A percentile compares a stretch with the other conserved stretches of the same genome.
These are phyloP conservation scores for Coemansia sp. DNA, from an alignment of 192 early-diverging fungal species.

Conservation along the genomic window DNA sequence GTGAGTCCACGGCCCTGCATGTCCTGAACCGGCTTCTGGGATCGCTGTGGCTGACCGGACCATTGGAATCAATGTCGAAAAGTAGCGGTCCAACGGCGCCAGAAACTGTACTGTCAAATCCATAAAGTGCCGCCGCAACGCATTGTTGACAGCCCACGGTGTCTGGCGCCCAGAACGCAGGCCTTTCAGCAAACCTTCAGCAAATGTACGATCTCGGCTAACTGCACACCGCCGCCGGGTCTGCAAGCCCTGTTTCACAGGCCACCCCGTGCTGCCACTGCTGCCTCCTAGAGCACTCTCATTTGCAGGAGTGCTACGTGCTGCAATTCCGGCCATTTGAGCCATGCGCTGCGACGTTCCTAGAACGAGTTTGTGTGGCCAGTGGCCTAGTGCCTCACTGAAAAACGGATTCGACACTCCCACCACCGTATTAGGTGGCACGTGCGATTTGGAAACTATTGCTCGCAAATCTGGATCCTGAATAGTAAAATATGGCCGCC, in stretches of 20 bases:
- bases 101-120: constrained; percentile 92
- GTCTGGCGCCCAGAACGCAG: constrained; percentile 68
- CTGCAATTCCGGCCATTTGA: constrained; percentile 39
- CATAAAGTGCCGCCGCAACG: constrained; percentile 85
- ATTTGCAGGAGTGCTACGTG: constrained; percentile 15
- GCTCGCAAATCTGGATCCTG: constrained; percentile 88
- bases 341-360: constrained; percentile 51
- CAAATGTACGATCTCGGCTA: constrained; percentile 74
- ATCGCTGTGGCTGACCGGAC: constrained; percentile 46
- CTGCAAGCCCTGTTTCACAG: constrained; percentile 38
- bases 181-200: constrained; percentile 73
- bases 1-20: constrained; percentile 6
- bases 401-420: constrained; percentile 97
- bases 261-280: not conserved
- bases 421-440: constrained; percentile 77
- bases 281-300: constrained; percentile 7
- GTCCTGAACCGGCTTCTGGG: constrained; percentile 2
- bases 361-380: constrained; percentile 82
- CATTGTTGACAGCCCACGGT: constrained; percentile 84
- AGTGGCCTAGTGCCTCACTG: constrained; percentile 82
- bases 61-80: constrained; percentile 79
- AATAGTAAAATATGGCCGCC: constrained; percentile 95
- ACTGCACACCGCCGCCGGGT: constrained; percentile 72
- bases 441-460: constrained; percentile 56
- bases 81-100: constrained; percentile 93